Base-by-base conservation (phyloP, 768 basidiomycete species). In the Boletus insuetus region DNA sequence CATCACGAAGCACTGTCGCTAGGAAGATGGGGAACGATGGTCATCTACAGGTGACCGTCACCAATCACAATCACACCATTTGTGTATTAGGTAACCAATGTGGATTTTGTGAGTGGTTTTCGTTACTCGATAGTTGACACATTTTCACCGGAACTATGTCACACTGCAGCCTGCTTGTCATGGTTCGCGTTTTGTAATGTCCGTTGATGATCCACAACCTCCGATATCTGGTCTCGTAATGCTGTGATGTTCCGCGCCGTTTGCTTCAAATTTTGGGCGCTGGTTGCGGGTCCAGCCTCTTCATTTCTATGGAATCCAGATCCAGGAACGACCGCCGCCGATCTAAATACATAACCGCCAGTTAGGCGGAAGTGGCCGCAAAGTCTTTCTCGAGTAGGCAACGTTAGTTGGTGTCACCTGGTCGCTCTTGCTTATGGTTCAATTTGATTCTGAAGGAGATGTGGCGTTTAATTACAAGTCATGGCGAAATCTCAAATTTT, bases 1-100 rank as follows among this genome's bases (percentile, higher is more conserved):
- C 58, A 73, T 56, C 71, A 72, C 41, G 73, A 77, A 40, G 75
- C 74, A 3, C 40, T 71, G 14, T 70, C 69, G 37, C 57, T 82
- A 53, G 73, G 69, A 51, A 69, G 70, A 53, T 65, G 75, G 42
- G 78, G 76, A 29, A 57, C 61, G 35, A 61, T 69, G 35, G 68
- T 73, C 22, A 64, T 62, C 51, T 63, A 61, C 39, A 54, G 45
- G 22, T 65, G 51, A 58, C 45, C 37, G 4, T 22, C 46, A 10
- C 44, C 37, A 14, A 14, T 14, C 34, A 35, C 24, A 43, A 43
- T 43, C 53, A 54, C 29, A 13, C 56, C 48, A 54, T 40, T n/a
- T 29, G 40, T 39, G 16, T 38, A 39, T 55, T 54, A 47, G 55
- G 46, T 59, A 17, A 56, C 39, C 49, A 49, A 39, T 16, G 53